Conservation (phyloP, 1,139 yeast species). For the Geotrichum europaeum region DNA sequence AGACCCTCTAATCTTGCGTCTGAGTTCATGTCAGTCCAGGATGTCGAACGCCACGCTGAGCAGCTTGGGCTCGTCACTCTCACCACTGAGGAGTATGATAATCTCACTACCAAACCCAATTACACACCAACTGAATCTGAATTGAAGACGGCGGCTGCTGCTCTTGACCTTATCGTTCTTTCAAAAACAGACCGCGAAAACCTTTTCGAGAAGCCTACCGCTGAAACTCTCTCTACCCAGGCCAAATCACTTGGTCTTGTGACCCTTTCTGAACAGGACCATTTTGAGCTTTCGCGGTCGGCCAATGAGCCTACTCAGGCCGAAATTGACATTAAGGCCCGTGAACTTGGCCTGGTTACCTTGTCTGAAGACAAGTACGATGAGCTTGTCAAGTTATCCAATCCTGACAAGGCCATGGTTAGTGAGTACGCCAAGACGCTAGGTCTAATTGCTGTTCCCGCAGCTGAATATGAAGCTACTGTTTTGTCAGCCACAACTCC, state of each 20-base stretch:
- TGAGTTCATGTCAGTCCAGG: constrained; percentile 35
- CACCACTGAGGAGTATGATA: constrained; percentile 43
- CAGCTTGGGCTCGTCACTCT: constrained; percentile 46
- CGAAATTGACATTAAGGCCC: constrained; percentile 16
- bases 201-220: neutral
- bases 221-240: constrained; percentile 7
- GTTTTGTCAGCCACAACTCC: constrained; percentile 28
- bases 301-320: constrained; percentile 21
- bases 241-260: constrained; percentile 35
- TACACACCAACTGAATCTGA: constrained; percentile 22
- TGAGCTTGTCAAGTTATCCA: constrained; percentile 11
- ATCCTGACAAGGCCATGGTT: constrained; percentile 17
- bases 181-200: constrained; percentile 1
- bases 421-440: constrained; percentile 23
- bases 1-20: constrained; percentile 22
- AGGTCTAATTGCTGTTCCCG: constrained; percentile 36
- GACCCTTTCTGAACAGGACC: constrained; percentile 36
- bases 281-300: constrained; percentile 19
- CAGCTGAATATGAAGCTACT: constrained; percentile 14
- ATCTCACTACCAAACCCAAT: constrained; percentile 18
- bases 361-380: constrained; percentile 5
- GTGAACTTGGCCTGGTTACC: constrained; percentile 8
- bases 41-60: constrained; percentile 46
- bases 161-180: constrained; percentile 7
- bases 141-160: constrained; percentile 13